Evolutionary conservation across 2,329 filamentous ascomycete species (phyloP).

Genomic region (Cordyceps farinosa): DNA sequence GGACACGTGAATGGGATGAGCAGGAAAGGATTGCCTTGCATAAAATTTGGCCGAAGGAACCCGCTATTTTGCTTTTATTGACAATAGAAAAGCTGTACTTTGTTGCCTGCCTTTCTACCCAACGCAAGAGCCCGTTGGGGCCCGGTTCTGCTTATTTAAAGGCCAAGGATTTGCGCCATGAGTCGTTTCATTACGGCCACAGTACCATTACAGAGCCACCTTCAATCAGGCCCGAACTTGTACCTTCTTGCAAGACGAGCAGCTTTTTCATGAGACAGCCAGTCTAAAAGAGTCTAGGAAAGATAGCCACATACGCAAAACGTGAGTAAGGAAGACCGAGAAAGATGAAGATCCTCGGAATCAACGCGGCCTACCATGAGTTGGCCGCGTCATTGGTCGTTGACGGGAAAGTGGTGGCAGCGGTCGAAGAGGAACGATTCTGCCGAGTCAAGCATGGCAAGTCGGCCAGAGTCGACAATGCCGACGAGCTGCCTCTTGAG

Average conservation of each 20-base stretch:
- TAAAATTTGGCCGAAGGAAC: neutral
- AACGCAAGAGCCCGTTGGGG: neutral
- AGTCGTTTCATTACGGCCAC: too few species aligned
- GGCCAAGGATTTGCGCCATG: too few species aligned
- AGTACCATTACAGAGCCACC: too few species aligned
- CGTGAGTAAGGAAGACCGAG: neutral
- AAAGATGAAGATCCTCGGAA: slow-evolving; percentile 6
- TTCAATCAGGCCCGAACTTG: neutral
- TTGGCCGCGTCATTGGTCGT: neutral
- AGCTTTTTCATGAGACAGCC: neutral
- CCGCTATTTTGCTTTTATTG: neutral
- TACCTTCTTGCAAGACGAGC: neutral
- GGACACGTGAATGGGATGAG: too few species aligned
- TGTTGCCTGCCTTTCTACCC: neutral
- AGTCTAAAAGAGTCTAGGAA: neutral
- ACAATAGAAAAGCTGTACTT: neutral
- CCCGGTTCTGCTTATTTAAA: too few species aligned
- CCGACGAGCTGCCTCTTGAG: slow-evolving; percentile 7
- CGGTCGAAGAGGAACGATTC: slow-evolving; percentile 9
- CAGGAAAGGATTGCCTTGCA: too few species aligned
- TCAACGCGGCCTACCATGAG: slow-evolving; percentile 10
- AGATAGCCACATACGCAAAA: neutral
- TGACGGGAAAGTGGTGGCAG: neutral
- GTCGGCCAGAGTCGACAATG: slow-evolving; percentile 7
- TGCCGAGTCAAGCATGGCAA: slow-evolving; percentile 8